Evolutionary conservation across 108 stramenopile genomes (phyloP).

Genomic region (Cyclostephanos invisitatus): DNA sequence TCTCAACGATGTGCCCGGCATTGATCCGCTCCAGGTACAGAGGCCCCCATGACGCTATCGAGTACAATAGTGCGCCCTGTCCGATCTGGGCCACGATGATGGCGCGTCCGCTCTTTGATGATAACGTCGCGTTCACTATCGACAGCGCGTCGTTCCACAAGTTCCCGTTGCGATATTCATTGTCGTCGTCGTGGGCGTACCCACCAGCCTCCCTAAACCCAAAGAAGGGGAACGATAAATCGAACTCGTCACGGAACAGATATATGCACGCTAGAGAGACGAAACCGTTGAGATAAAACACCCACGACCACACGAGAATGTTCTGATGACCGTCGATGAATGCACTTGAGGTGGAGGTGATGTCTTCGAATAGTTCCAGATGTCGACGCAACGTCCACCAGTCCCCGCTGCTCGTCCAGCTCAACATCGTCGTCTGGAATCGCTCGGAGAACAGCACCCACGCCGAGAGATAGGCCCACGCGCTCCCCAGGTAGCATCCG

Average conservation of each 20-base stretch:
- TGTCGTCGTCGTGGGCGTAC: background rate
- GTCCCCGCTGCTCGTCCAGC: constrained; percentile 1
- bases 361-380: no score
- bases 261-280: constrained; percentile 19
- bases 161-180: background rate
- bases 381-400: background rate
- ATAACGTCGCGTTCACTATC: constrained; percentile 31
- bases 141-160: constrained; percentile 24
- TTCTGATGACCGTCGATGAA: background rate
- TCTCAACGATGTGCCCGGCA: no score
- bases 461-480: constrained; percentile 45
- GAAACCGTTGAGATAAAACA: constrained; percentile 45
- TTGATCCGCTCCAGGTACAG: constrained; percentile 38
- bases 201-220: background rate
- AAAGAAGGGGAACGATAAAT: constrained; percentile 11
- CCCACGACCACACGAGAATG: constrained; percentile 20
- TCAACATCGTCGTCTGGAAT: constrained; percentile 6
- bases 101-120: constrained; percentile 39
- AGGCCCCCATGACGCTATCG: constrained; percentile 46
- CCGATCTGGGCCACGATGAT: constrained; percentile 44
- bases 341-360: no score
- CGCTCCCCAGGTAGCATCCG: constrained; percentile 46
- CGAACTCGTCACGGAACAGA: constrained; percentile 28
- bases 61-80: constrained; percentile 39
- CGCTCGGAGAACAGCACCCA: constrained; percentile 28